Percentiles rank a stretch among this genome's conserved stretches.
Conservation (phyloP, 805 yeast species). For the Scheffersomyces amazonensis region DNA sequence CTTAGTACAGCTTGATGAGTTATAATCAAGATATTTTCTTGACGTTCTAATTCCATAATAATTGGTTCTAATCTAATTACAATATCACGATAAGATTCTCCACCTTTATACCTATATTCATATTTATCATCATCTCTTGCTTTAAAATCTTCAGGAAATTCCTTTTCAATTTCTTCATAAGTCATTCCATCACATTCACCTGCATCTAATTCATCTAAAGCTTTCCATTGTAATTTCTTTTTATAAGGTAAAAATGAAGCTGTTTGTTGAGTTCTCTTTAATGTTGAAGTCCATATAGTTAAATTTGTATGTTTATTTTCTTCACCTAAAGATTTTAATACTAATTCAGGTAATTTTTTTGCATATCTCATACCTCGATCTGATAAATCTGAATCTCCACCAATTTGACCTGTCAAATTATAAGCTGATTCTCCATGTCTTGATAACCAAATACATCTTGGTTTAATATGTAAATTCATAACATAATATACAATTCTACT, state of each 20-base stretch:
- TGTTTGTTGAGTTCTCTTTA: slow-evolving; percentile 89
- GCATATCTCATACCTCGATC: slow-evolving; percentile 86
- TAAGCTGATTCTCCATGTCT: slow-evolving; percentile 95
- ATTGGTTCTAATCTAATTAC: slow-evolving; percentile 94
- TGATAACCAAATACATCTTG: slow-evolving; percentile 88
- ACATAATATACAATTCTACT: slow-evolving; percentile 92
- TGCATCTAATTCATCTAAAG: slow-evolving; percentile 93
- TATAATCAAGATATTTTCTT: slow-evolving; percentile 90
- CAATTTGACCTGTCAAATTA: slow-evolving; percentile 91
- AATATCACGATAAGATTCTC: slow-evolving; percentile 94
- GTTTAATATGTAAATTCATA: slow-evolving; percentile 92
- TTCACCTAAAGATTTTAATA: slow-evolving; percentile 59
- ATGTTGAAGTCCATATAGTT: slow-evolving; percentile 95
- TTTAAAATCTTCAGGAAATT: slow-evolving; percentile 90
- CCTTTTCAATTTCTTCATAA: slow-evolving; percentile 82
- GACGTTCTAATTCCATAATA: slow-evolving; percentile 97
- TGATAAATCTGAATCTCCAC: slow-evolving; percentile 88
- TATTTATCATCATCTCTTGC: slow-evolving; percentile 96
- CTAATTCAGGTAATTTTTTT: slow-evolving; percentile 72
- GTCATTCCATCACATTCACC: slow-evolving; percentile 98
- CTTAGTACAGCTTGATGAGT: slow-evolving; percentile 97
- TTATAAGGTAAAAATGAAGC: slow-evolving; percentile 78
- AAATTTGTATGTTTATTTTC: slow-evolving; percentile 51
- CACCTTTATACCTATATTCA: slow-evolving; percentile 94
- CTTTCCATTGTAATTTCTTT: slow-evolving; percentile 86